Evolutionary conservation across 108 stramenopile species (phyloP).

Genomic region (Cyclotella kingstonii): DNA sequence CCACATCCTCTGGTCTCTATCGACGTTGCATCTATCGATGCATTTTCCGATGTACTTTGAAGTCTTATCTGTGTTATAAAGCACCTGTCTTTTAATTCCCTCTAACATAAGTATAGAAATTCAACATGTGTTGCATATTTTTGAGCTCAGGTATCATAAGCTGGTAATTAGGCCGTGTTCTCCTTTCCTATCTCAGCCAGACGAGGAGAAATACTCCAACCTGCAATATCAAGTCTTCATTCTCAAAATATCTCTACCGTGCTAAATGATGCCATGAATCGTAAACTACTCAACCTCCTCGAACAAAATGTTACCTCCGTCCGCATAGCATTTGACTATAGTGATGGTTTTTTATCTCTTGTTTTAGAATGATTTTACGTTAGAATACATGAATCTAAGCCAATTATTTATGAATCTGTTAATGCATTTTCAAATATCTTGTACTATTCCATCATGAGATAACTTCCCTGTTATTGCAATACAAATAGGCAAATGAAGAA

Average conservation of each 20-base stretch:
- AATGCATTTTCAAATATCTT: no score
- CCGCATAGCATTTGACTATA: no score
- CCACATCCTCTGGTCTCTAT: conserved; percentile 30
- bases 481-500: no score
- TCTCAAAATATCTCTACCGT: conserved; percentile 7
- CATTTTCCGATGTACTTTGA: conserved; percentile 52
- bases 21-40: conserved; percentile 44
- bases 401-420: no score
- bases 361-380: no score
- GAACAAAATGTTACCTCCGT: conserved; percentile 28
- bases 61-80: conserved; percentile 45
- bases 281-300: conserved; percentile 13
- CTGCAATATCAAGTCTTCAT: conserved; percentile 21
- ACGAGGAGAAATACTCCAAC: conserved; percentile 43
- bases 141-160: conserved; percentile 76
- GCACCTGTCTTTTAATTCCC: conserved; percentile 70
- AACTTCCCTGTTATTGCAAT: no score
- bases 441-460: no score
- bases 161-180: conserved; percentile 54
- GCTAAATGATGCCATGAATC: conserved; percentile 18
- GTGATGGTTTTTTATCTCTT: no score
- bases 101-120: conserved; percentile 40
- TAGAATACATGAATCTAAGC: no score
- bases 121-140: conserved; percentile 63
- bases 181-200: conserved; percentile 39